These are phyloP conservation scores for Xylaria sp. DNA, from an alignment of 2,329 filamentous ascomycete species.

Conservation along the genomic window DNA sequence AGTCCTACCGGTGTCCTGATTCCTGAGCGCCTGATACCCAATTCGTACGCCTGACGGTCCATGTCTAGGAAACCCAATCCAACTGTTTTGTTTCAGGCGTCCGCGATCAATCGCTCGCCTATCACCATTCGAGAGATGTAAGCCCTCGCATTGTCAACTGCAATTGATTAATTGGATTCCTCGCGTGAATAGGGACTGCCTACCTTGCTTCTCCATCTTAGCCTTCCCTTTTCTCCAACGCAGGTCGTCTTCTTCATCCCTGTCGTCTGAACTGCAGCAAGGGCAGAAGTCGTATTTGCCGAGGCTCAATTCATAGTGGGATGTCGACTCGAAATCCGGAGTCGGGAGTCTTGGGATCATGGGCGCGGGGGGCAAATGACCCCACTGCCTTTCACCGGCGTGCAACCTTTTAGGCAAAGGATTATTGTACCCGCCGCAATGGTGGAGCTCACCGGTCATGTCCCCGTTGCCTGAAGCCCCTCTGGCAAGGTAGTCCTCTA, in stretches of 20 bases:
- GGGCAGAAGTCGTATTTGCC: conserved; percentile 41
- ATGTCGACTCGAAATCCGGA: conserved; percentile 44
- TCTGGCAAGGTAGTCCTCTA: conserved; percentile 13
- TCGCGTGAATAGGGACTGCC: conserved; percentile 15
- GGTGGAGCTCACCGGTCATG: conserved; percentile 16
- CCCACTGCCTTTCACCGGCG: conserved; percentile 27
- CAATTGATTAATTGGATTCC: conserved; percentile 38
- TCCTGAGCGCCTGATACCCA: conserved; percentile 35
- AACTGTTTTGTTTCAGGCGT: conserved; percentile 22
- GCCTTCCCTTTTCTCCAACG: conserved; percentile 31
- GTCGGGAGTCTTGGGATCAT: conserved; percentile 45
- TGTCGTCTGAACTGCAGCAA: conserved; percentile 38
- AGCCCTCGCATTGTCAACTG: conserved; percentile 43
- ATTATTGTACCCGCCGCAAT: conserved; percentile 14
- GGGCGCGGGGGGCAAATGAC: conserved; percentile 40
- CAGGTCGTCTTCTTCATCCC: conserved; percentile 11
- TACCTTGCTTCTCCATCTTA: conserved; percentile 47
- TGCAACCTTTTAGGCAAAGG: conserved; percentile 22
- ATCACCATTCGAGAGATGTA: conserved; percentile 41
- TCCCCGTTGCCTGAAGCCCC: conserved; percentile 24
- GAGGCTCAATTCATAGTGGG: conserved; percentile 27
- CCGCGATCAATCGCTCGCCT: conserved; percentile 35
- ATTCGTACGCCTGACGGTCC: conserved; percentile 14
- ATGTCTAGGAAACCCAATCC: conserved; percentile 19
- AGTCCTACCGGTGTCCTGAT: conserved; percentile 33